Percentiles rank a stretch among this genome's conserved stretches.
These are phyloP conservation scores for Cylindrodendrum hubeiense DNA, from an alignment of 2,329 filamentous ascomycete genomes.

Conservation along the genomic window DNA sequence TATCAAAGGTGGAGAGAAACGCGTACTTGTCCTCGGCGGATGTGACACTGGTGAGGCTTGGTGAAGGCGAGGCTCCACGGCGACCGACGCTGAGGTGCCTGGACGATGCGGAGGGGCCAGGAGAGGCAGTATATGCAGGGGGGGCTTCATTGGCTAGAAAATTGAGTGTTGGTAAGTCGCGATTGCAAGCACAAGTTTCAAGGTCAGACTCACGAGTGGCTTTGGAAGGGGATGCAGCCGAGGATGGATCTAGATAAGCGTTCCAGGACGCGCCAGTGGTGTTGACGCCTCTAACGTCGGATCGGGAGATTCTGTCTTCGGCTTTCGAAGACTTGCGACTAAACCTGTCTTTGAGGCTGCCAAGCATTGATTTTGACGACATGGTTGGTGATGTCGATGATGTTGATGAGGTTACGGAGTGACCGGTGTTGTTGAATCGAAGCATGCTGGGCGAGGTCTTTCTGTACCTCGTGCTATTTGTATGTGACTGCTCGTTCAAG, in stretches of 20 bases:
- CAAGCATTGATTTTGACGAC: constrained; percentile 46
- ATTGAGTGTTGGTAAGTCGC: not conserved
- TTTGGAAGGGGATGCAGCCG: not conserved
- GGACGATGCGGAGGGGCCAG: constrained; percentile 5
- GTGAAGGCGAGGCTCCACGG: constrained; percentile 30
- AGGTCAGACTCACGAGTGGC: constrained; percentile 10
- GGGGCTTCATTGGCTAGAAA: constrained; percentile 46
- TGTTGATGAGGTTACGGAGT: not conserved
- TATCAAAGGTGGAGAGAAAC: constrained; percentile 86
- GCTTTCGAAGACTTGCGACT: constrained; percentile 38
- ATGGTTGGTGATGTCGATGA: constrained; percentile 30
- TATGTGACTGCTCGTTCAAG: no score
- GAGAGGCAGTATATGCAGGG: constrained; percentile 49
- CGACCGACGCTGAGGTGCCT: constrained; percentile 27
- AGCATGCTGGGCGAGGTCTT: not conserved
- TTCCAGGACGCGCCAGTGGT: constrained; percentile 15
- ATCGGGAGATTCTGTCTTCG: constrained; percentile 2
- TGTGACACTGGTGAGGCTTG: constrained; percentile 46
- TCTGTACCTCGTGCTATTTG: not conserved
- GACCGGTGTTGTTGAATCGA: not conserved
- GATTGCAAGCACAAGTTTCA: not conserved
- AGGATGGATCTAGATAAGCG: constrained; percentile 14
- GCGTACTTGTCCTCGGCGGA: constrained; percentile 75
- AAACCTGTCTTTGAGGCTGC: constrained; percentile 51
- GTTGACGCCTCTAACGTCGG: constrained; percentile 17